Conservation (phyloP, 768 basidiomycete species). For the Russula vinacea region DNA sequence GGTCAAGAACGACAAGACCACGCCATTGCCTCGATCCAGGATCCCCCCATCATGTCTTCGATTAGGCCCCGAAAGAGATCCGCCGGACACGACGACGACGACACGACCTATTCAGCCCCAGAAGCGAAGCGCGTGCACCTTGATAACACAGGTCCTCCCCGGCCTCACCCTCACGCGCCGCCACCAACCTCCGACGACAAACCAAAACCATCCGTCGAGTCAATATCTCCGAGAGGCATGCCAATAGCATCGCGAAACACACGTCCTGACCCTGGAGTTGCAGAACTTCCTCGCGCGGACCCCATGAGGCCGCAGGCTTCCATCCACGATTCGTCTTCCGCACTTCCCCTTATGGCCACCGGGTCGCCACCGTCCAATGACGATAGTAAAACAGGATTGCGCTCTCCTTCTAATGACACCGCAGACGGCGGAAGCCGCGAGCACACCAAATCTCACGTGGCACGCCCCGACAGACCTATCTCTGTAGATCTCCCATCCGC, state of each 20-base stretch:
- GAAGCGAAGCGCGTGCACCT: conserved; percentile 7
- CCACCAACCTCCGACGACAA: not conserved
- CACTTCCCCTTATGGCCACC: not conserved
- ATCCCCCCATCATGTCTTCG: not conserved
- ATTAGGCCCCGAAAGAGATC: not conserved
- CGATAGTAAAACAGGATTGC: not conserved
- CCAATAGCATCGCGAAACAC: not conserved
- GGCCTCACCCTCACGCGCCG: not conserved
- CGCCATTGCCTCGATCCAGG: not conserved
- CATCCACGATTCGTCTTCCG: not conserved
- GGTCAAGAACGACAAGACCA: not conserved
- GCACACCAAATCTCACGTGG: not conserved
- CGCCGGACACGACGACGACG: not conserved
- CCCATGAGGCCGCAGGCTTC: not conserved
- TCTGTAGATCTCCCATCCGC: not conserved
- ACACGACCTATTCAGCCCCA: not conserved
- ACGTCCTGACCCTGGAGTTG: too few relatives aligned
- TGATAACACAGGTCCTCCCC: not conserved
- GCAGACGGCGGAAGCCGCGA: not conserved
- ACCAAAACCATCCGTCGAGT: not conserved
- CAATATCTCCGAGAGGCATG: not conserved
- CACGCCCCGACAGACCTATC: not conserved
- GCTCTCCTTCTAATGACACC: not conserved
- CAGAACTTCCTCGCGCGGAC: conserved; percentile 1
- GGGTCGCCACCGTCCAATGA: not conserved